These are phyloP conservation scores for Diplodia intermedia DNA, from an alignment of 2,329 filamentous ascomycete genomes.

Conservation along the genomic window DNA sequence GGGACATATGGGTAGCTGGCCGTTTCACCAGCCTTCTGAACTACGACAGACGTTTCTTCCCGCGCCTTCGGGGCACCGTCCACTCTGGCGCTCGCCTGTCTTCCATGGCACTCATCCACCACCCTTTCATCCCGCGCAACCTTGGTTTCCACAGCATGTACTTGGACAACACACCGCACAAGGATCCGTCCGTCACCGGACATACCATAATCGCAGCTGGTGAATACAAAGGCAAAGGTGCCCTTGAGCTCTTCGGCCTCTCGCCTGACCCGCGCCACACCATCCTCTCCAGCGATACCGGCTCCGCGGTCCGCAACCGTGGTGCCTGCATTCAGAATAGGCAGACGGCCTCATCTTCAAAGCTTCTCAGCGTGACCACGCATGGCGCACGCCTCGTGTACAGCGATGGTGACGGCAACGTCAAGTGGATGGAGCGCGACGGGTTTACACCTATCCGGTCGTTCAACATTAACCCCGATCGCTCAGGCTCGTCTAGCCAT, in stretches of 20 bases:
- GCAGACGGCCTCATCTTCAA: conserved; percentile 80
- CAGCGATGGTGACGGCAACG: conserved; percentile 80
- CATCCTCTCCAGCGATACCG: conserved; percentile 42
- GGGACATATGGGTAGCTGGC: conserved; percentile 87
- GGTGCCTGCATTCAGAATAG: conserved; percentile 66
- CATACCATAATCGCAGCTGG: conserved; percentile 81
- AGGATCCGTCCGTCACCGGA: conserved; percentile 61
- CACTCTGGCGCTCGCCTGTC: conserved; percentile 84
- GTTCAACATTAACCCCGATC: conserved; percentile 62
- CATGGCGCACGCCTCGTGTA: conserved; percentile 85
- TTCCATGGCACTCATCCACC: conserved; percentile 72
- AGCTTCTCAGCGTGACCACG: conserved; percentile 78
- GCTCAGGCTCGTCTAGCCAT: conserved; percentile 13
- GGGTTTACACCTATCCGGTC: conserved; percentile 64
- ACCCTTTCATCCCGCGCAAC: conserved; percentile 69
- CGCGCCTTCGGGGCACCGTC: conserved; percentile 76
- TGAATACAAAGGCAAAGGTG: conserved; percentile 90
- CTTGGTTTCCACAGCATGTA: conserved; percentile 61
- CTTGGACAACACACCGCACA: conserved; percentile 61
- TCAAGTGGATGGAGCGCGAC: conserved; percentile 93
- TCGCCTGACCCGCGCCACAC: conserved; percentile 47
- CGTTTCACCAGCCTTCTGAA: conserved; percentile 87
- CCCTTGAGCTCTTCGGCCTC: conserved; percentile 83
- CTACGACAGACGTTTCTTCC: conserved; percentile 88
- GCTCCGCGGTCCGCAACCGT: conserved; percentile 39